Conservation (phyloP, 805 yeast species). For the Ogataea trehalophila region DNA sequence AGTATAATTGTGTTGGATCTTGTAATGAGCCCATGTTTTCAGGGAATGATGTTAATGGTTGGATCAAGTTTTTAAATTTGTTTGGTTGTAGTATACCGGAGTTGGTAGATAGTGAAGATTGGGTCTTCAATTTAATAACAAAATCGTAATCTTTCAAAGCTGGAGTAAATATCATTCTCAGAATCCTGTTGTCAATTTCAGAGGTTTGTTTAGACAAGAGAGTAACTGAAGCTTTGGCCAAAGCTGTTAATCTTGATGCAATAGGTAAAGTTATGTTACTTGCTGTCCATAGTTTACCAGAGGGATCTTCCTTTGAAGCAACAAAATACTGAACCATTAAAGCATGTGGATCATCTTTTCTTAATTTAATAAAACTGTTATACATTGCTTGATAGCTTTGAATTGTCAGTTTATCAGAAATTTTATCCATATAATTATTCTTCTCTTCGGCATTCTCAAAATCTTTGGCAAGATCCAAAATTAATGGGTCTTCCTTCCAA, state of each 20-base stretch:
- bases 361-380: slow-evolving; percentile 58
- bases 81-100: slow-evolving; percentile 54
- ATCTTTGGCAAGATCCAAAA: slow-evolving; percentile 68
- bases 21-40: slow-evolving; percentile 29
- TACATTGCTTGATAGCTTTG: slow-evolving; percentile 58
- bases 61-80: slow-evolving; percentile 57
- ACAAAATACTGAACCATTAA: slow-evolving; percentile 74
- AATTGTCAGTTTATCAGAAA: slow-evolving; percentile 59
- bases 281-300: slow-evolving; percentile 73
- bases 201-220: slow-evolving; percentile 38
- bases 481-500: slow-evolving; percentile 85
- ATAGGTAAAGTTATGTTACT: slow-evolving; percentile 54
- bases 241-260: slow-evolving; percentile 81
- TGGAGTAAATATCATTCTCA: slow-evolving; percentile 68
- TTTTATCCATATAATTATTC: slow-evolving; percentile 33
- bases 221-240: slow-evolving; percentile 69
- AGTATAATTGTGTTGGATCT: slow-evolving; percentile 60
- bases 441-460: slow-evolving; percentile 23
- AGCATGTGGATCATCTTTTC: slow-evolving; percentile 80
- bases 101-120: slow-evolving; percentile 34
- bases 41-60: slow-evolving; percentile 35
- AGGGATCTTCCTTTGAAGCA: slow-evolving; percentile 78
- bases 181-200: slow-evolving; percentile 28
- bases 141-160: slow-evolving; percentile 83
- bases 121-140: slow-evolving; percentile 51